These are phyloP conservation scores for Macadamia tetraphylla DNA, from an alignment of 164 flowering plant species.

Conservation along the genomic window DNA sequence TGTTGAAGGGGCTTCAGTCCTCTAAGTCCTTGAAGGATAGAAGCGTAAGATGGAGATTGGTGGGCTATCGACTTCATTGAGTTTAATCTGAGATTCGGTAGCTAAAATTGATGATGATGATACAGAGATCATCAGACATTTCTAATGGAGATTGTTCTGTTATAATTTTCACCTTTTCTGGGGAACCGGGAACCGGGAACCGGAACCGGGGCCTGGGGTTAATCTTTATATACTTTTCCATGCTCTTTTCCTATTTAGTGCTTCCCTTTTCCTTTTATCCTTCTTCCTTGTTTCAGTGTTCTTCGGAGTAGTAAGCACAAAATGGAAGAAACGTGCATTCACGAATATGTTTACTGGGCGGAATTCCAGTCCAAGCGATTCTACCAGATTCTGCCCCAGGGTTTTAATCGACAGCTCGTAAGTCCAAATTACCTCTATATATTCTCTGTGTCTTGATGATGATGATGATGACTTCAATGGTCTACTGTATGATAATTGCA, in stretches of 20 bases:
- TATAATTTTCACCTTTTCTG: too few species aligned
- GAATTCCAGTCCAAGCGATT: neutral
- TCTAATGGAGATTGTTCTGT: neutral
- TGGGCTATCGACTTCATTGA: neutral
- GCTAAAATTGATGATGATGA: neutral
- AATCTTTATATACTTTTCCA: too few species aligned
- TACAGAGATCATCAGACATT: neutral
- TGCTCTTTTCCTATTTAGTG: too few species aligned
- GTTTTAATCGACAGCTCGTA: neutral
- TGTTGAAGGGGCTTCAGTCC: constrained; percentile 27
- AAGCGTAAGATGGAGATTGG: constrained; percentile 17
- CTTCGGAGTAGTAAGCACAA: neutral
- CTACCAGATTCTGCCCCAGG: neutral
- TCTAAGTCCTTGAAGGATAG: constrained; percentile 19
- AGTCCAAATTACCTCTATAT: neutral
- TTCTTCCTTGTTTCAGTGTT: neutral
- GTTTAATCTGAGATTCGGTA: neutral
- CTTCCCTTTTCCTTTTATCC: too few species aligned
- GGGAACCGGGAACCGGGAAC: too few species aligned
- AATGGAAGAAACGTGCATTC: neutral
- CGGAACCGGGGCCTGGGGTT: too few species aligned
- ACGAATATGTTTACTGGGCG: neutral
- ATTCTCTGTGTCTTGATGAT: neutral
- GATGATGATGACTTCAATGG: neutral
- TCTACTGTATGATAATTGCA: neutral